Percentiles rank a stretch among this genome's conserved stretches.
Conservation (phyloP, 1,284 basidiomycete genomes). For the Meira nashicola region DNA sequence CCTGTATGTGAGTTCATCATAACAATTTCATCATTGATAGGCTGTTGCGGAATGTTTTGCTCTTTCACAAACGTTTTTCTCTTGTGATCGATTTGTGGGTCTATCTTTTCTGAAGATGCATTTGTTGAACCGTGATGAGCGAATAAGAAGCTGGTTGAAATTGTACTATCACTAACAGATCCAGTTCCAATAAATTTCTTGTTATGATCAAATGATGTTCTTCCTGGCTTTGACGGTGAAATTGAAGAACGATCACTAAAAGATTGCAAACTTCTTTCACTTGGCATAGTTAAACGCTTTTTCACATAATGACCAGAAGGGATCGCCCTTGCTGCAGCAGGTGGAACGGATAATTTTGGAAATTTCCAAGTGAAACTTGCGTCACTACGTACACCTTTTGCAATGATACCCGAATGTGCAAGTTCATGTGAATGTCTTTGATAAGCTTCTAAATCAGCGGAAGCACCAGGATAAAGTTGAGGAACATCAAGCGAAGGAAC, state of each 20-base stretch:
- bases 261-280: no score
- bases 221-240: no score
- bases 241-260: no score
- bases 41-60: no score
- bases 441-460: neutral
- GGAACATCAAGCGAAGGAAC: neutral
- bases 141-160: no score
- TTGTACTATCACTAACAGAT: no score
- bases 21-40: no score
- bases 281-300: conserved; percentile 6
- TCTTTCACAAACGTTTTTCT: neutral
- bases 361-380: conserved; percentile 13
- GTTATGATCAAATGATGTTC: no score
- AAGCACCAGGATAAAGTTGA: neutral
- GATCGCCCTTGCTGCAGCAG: conserved; percentile 13
- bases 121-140: no score
- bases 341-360: conserved; percentile 14
- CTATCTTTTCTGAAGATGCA: conserved; percentile 2
- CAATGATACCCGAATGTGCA: conserved; percentile 6
- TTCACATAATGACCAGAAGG: conserved; percentile 14
- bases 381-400: conserved; percentile 13
- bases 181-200: no score
- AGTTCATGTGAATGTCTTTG: conserved; percentile 1
- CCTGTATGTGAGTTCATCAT: no score
- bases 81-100: neutral